These are phyloP conservation scores for Entrophospora sp. DNA, from an alignment of 192 early-diverging fungal species.

Conservation along the genomic window DNA sequence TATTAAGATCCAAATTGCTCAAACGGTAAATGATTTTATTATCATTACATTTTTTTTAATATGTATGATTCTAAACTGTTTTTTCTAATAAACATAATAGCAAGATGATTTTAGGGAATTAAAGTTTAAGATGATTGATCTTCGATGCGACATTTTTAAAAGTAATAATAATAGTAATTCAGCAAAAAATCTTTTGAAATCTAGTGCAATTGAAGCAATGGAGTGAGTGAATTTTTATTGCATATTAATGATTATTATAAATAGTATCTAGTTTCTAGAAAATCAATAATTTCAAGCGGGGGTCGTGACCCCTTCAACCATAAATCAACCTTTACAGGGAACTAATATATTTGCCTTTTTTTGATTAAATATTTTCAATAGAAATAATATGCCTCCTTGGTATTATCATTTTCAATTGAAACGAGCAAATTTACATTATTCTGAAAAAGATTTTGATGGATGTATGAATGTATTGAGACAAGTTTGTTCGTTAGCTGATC, in stretches of 20 bases:
- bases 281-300: too few relatives aligned
- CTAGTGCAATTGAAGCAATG: neutral
- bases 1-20: neutral
- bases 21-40: neutral
- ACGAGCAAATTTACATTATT: neutral
- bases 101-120: neutral
- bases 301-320: too few relatives aligned
- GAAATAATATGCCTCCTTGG: slow-evolving; percentile 5
- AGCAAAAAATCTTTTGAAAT: slow-evolving; percentile 6
- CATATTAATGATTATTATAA: too few relatives aligned
- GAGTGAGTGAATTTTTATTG: slow-evolving; percentile 12
- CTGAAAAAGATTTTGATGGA: neutral
- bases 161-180: neutral
- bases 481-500: neutral
- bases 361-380: too few relatives aligned
- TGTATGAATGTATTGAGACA: slow-evolving; percentile 4
- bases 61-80: too few relatives aligned
- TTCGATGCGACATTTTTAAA: slow-evolving; percentile 4
- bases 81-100: neutral
- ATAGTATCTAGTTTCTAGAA: too few relatives aligned
- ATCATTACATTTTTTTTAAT: neutral
- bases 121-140: slow-evolving; percentile 6
- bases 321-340: too few relatives aligned
- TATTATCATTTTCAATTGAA: slow-evolving; percentile 4
- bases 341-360: too few relatives aligned